Percentiles rank a stretch among this genome's conserved stretches.
Evolutionary conservation across 768 basidiomycete genomes (phyloP).

Genomic region (Trametes maxima): DNA sequence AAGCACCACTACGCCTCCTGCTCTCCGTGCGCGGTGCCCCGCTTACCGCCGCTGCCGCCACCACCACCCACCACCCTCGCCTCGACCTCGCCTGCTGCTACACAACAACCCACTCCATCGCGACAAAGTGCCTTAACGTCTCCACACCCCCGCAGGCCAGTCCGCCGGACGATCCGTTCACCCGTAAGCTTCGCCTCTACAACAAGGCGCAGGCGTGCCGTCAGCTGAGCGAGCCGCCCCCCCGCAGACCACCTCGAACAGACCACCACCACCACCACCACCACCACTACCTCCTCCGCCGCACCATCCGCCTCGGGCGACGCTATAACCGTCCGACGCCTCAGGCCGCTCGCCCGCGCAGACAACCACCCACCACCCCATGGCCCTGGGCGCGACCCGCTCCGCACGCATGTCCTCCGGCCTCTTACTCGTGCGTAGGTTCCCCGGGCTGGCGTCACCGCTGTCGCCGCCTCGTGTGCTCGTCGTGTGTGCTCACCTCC

Average conservation of each 20-base stretch:
- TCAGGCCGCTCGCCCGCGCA: not conserved
- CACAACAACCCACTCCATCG: not conserved
- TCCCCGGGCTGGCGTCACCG: not conserved
- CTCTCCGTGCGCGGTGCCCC: not conserved
- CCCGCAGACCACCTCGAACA: constrained; percentile 3
- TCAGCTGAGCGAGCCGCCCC: constrained; percentile 16
- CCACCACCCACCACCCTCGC: not conserved
- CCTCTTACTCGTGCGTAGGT: constrained; percentile 32
- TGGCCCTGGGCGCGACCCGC: constrained; percentile 29
- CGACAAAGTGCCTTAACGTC: not conserved
- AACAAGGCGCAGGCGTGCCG: not conserved
- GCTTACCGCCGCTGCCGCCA: not conserved
- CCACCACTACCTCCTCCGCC: too few relatives aligned
- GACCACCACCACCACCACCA: not conserved
- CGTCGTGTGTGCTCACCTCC: not conserved
- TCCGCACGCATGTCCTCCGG: constrained; percentile 37
- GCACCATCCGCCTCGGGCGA: not conserved
- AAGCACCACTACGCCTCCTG: not conserved
- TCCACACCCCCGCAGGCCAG: not conserved
- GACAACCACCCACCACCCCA: constrained; percentile 2
- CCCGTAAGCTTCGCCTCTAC: constrained; percentile 9
- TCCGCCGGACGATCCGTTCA: constrained; percentile 7
- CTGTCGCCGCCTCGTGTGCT: not conserved
- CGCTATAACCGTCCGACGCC: not conserved
- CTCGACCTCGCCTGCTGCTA: not conserved